Base-by-base conservation (phyloP, 768 basidiomycete species). In the Pholiota microspora region DNA sequence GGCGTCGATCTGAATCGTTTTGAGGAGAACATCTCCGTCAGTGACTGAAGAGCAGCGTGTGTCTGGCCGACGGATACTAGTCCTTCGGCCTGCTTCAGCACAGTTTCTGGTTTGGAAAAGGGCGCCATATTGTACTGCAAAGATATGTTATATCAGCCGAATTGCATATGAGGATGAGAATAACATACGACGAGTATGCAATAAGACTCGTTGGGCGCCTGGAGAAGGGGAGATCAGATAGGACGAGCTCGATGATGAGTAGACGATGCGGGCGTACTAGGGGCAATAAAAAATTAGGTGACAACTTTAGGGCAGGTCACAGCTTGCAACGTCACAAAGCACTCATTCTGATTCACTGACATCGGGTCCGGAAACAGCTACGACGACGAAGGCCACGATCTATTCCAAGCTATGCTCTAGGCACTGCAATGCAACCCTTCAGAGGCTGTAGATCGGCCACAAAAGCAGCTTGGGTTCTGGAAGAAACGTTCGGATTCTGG, bases 1-100 rank as follows among this genome's bases (percentile, higher is more conserved):
- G 95, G 91, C 0, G 95, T 98, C 35, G 89, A 86, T 60, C 94
- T 83, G 78, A 98, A 98, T 47, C 92, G 88, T 76, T 98, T 98
- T 16, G 90, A 90, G 28, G 86, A 78, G 71, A 96, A 94, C 85
- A 95, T 91, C 68, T 96, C 93, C 2, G 92, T 86, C 61, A 96
- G 80, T 5, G 89, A 89, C 66, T 94, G 91, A 10, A 95, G 82
- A 6, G 94, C 94, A 4, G 93, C 93, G 68, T 91, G 88, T 0
- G 85, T 86, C 74, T 95, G 93, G 24, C 90, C 89, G 64, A 95
- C 93, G 55, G 91, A 91, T 64, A 96, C 85, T 52, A 96, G 90
- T 55, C 93, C 93, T 64, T 94, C 90, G n/a, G 92, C 90, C 69
- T 92, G 90, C 77, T 93, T 94, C 65, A 93, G 80, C 59, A 93